These are phyloP conservation scores for Coccomyxa sp. DNA, from an alignment of 139 green algal species.

Conservation along the genomic window DNA sequence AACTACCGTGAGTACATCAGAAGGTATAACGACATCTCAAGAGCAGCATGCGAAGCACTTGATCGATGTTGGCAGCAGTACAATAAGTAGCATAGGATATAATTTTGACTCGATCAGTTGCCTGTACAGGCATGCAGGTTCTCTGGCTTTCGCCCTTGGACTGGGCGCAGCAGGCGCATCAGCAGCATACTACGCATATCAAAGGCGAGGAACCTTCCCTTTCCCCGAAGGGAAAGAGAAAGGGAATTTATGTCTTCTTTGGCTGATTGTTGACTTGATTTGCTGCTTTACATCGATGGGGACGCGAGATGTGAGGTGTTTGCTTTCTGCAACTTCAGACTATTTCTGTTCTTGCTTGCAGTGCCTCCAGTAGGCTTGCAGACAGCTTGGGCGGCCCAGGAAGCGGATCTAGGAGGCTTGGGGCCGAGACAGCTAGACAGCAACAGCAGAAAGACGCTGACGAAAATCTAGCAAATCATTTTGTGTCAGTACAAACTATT, in stretches of 20 bases:
- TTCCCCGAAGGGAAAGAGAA: neutral
- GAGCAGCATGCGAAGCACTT: no score
- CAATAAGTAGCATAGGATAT: no score
- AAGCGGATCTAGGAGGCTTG: neutral
- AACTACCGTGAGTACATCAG: no score
- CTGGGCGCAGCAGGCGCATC: neutral
- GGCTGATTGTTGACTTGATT: no score
- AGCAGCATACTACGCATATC: neutral
- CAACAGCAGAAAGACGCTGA: neutral
- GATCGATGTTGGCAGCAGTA: no score
- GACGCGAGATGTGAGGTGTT: no score
- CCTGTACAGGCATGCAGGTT: neutral
- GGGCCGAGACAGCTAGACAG: neutral
- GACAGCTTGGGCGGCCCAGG: neutral
- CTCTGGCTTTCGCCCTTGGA: neutral
- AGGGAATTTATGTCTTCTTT: no score
- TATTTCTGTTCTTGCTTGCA: no score
- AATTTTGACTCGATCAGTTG: neutral
- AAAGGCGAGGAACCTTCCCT: neutral
- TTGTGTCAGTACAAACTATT: slow-evolving; percentile 32
- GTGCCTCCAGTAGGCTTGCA: neutral
- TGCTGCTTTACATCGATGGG: no score
- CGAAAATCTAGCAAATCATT: neutral
- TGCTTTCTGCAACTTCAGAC: no score
- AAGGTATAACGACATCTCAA: no score